Evolutionary conservation across 148 eudicot species (phyloP).

Genomic region (Mesembryanthemum crystallinum): DNA sequence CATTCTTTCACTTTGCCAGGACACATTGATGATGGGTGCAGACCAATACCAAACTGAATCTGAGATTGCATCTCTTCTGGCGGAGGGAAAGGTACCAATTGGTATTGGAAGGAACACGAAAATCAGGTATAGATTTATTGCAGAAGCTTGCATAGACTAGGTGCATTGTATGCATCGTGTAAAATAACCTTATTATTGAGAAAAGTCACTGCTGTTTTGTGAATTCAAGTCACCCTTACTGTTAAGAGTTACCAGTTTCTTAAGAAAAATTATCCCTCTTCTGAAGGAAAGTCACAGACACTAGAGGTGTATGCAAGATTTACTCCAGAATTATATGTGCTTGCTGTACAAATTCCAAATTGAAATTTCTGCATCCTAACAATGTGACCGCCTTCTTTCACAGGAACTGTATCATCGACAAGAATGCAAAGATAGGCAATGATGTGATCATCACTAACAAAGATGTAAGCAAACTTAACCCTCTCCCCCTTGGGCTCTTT

Average conservation of each 20-base stretch:
- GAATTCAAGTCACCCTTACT: too few relatives aligned
- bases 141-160: too few relatives aligned
- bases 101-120: constrained; percentile 84
- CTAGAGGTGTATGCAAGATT: too few relatives aligned
- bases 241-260: too few relatives aligned
- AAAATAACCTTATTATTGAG: too few relatives aligned
- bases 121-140: constrained; percentile 49
- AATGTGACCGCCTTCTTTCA: background rate
- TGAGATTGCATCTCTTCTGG: constrained; percentile 87
- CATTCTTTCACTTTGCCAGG: constrained; percentile 39
- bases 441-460: constrained; percentile 83
- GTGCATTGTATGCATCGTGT: too few relatives aligned
- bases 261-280: too few relatives aligned
- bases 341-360: background rate
- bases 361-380: background rate
- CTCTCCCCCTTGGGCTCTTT: background rate
- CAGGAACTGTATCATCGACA: constrained; percentile 92
- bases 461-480: constrained; percentile 54
- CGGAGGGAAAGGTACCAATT: constrained; percentile 87
- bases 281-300: too few relatives aligned
- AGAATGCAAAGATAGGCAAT: constrained; percentile 84
- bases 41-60: constrained; percentile 91
- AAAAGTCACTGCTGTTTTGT: too few relatives aligned
- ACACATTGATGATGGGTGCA: constrained; percentile 94
- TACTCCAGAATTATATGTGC: too few relatives aligned